A percentile compares a stretch with the other conserved stretches of the same genome.
Evolutionary conservation across 1,284 basidiomycete genomes (phyloP).

Genomic region (Coniferiporia sulphurascens): DNA sequence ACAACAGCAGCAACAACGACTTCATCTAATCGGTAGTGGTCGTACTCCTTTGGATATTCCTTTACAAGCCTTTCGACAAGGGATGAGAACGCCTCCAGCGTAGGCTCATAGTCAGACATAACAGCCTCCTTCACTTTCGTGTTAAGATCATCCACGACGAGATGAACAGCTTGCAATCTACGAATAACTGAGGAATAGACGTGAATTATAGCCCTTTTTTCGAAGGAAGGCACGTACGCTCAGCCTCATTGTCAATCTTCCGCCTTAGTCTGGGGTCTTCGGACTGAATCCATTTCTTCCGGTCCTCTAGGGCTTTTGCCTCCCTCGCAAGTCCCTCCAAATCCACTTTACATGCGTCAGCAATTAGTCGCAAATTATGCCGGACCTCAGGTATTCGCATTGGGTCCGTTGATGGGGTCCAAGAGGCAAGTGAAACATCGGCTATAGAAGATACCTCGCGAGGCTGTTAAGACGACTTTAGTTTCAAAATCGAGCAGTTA

Average conservation of each 20-base stretch:
- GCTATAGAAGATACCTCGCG: conserved; percentile 80
- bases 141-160: conserved; percentile 68
- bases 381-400: conserved; percentile 91
- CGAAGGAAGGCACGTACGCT: conserved; percentile 44
- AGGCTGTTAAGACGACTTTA: conserved; percentile 41
- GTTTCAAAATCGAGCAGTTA: not conserved
- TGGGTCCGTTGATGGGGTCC: conserved; percentile 81
- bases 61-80: conserved; percentile 67
- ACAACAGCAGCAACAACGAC: conserved; percentile 88
- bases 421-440: conserved; percentile 71
- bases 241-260: conserved; percentile 68
- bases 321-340: conserved; percentile 87
- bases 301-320: conserved; percentile 77
- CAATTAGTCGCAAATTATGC: conserved; percentile 88
- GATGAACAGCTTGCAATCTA: conserved; percentile 69
- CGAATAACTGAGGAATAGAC: conserved; percentile 54
- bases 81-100: conserved; percentile 66
- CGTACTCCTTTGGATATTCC: conserved; percentile 76
- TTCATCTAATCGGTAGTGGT: conserved; percentile 80
- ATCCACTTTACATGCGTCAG: conserved; percentile 76
- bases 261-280: conserved; percentile 68
- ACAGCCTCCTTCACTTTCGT: conserved; percentile 57
- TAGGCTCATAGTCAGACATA: conserved; percentile 53
- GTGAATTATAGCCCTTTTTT: conserved; percentile 14
- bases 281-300: conserved; percentile 67